A percentile compares a stretch with the other conserved stretches of the same genome.
Conservation (phyloP, 495 filamentous ascomycete genomes). For the Hypoxylon crocopeplum region DNA sequence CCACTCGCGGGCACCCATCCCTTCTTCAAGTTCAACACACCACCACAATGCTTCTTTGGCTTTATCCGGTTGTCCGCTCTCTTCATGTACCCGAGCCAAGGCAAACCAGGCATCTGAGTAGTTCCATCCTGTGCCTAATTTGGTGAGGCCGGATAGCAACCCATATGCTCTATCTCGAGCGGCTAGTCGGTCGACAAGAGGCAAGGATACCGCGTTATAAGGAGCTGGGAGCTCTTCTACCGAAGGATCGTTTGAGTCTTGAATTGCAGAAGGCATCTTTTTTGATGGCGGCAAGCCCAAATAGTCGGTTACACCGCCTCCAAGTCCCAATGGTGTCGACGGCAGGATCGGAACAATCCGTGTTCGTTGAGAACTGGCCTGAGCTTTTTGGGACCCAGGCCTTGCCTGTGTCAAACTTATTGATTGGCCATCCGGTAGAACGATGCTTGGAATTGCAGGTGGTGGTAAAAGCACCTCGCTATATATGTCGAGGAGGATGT, state of each 20-base stretch:
- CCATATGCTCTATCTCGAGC: slow-evolving; percentile 86
- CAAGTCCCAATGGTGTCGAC: slow-evolving; percentile 52
- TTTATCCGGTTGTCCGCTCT: slow-evolving; percentile 80
- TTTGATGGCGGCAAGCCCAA: slow-evolving; percentile 3
- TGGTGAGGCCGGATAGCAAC: slow-evolving; percentile 80
- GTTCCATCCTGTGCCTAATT: slow-evolving; percentile 89
- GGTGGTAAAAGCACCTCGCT: slow-evolving; percentile 63
- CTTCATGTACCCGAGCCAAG: slow-evolving; percentile 84
- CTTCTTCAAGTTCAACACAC: slow-evolving; percentile 77
- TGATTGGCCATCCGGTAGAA: slow-evolving; percentile 14
- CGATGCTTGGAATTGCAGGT: slow-evolving; percentile 48
- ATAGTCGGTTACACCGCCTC: slow-evolving; percentile 7
- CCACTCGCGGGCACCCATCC: slow-evolving; percentile 66
- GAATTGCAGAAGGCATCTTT: background rate
- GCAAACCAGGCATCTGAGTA: slow-evolving; percentile 92
- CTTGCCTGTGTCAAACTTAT: slow-evolving; percentile 15
- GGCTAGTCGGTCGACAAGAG: slow-evolving; percentile 76
- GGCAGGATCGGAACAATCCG: slow-evolving; percentile 36
- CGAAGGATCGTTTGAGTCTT: slow-evolving; percentile 20
- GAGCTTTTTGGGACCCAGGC: slow-evolving; percentile 14
- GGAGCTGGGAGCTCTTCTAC: slow-evolving; percentile 49
- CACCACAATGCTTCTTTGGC: slow-evolving; percentile 80
- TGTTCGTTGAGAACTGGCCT: background rate
- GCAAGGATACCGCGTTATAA: slow-evolving; percentile 59
- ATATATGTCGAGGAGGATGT: slow-evolving; percentile 87